Conservation (phyloP, 2,329 filamentous ascomycete species). For the Pseudogymnoascus sp. region DNA sequence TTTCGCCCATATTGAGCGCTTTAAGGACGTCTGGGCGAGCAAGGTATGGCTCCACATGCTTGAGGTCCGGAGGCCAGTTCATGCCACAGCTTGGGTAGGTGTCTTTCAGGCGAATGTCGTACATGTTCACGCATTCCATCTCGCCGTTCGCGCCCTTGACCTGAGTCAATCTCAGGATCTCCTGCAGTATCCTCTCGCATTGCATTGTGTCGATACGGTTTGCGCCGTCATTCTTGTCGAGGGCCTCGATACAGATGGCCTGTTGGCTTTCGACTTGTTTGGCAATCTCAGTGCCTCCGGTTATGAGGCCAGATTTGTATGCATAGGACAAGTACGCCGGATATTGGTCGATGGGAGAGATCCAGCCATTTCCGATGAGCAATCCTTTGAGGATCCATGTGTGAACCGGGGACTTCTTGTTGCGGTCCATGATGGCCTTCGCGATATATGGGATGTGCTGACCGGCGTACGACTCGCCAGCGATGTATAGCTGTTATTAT, state of each 20-base stretch:
- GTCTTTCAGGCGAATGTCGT: slow-evolving; percentile 84
- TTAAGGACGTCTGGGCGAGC: slow-evolving; percentile 67
- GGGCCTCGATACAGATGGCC: slow-evolving; percentile 54
- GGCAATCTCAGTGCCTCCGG: slow-evolving; percentile 56
- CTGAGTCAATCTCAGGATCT: slow-evolving; percentile 60
- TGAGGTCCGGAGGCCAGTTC: slow-evolving; percentile 93
- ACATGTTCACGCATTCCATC: slow-evolving; percentile 77
- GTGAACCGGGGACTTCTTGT: slow-evolving; percentile 50
- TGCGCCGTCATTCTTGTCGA: slow-evolving; percentile 50
- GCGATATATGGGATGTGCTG: slow-evolving; percentile 97
- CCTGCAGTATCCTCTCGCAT: slow-evolving; percentile 72
- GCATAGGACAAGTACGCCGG: slow-evolving; percentile 75
- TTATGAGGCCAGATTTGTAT: slow-evolving; percentile 66
- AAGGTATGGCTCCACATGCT: slow-evolving; percentile 71
- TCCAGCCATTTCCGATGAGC: slow-evolving; percentile 96
- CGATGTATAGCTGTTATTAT: slow-evolving; percentile 68
- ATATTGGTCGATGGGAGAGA: slow-evolving; percentile 85
- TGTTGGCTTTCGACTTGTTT: slow-evolving; percentile 61
- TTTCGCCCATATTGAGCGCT: slow-evolving; percentile 74
- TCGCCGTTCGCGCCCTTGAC: slow-evolving; percentile 44
- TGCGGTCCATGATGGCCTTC: slow-evolving; percentile 80
- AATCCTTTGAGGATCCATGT: slow-evolving; percentile 76
- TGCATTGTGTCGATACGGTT: slow-evolving; percentile 57
- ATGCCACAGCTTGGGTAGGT: slow-evolving; percentile 79
- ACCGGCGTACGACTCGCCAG: slow-evolving; percentile 93